Evolutionary conservation across 2,329 filamentous ascomycete genomes (phyloP), one percentile per base, ranked within the genome.

Genomic region (Fusarium decemcellulare): DNA sequence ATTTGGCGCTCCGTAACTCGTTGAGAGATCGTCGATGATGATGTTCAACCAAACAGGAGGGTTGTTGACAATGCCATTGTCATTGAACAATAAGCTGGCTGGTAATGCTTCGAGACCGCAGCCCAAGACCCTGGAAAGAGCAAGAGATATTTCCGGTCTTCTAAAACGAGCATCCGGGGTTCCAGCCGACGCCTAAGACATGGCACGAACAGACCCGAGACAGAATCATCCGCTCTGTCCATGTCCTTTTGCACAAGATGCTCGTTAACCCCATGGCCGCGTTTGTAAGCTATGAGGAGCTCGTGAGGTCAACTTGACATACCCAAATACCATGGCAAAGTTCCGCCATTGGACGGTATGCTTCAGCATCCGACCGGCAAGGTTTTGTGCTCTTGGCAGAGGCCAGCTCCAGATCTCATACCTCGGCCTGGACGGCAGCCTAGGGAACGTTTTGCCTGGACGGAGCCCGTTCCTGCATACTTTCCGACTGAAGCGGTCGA

Each of bases 41-140:
- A 40, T 44, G 34, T 29, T 29, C 23, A 44, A 29, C 2, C 16
- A n/a, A 14, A 30, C n/a, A 39, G 39, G n/a, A 29, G 16, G 32
- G 58, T 18, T 42, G 44, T 51, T 42, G 37, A 50, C 40, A 58
- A 65, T 68, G 63, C 23, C 43, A 51, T 32, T 30, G 36, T 47
- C 18, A 39, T 32, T 27, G 16, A 23, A 60, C 23, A 15, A 55
- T 18, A 8, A 29, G 32, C 18, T 32, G 34, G 57, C 23, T 36
- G 16, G 29, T 9, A 30, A 44, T 51, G n/a, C 37, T 16, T 43
- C 8, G 18, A 52, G 16, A 12, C 15, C 46, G 23, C 10, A 5
- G 15, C 34, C 7, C 10, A 29, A 15, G 10, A 39, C 8, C 29
- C 16, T 12, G 7, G 11, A 51, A 29, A 8, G 47, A 23, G 9